phyloP scores from a whole-genome alignment of 108 stramenopile species.

The Fistulifera pelliculosa region DNA sequence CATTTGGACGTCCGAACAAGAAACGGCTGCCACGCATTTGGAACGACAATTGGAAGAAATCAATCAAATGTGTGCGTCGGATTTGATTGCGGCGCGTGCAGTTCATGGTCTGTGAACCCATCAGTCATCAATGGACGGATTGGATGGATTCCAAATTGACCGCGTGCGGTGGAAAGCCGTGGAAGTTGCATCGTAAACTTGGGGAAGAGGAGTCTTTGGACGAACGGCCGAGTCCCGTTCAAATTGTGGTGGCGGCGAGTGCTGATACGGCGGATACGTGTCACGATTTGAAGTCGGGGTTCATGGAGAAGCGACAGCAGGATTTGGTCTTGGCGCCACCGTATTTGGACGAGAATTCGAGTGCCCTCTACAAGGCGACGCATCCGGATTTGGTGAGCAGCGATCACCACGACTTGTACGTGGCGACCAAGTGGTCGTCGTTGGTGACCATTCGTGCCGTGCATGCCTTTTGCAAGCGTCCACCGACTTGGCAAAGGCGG shows the following conservation, averaged over 20 bases:
- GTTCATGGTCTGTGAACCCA: slow-evolving; percentile 79
- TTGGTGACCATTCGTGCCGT: slow-evolving; percentile 59
- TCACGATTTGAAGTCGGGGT: slow-evolving; percentile 79
- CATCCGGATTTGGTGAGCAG: slow-evolving; percentile 77
- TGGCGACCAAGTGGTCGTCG: slow-evolving; percentile 79
- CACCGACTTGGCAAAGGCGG: slow-evolving; percentile 73
- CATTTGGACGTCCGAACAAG: slow-evolving; percentile 80
- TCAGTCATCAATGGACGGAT: slow-evolving; percentile 74
- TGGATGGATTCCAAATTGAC: slow-evolving; percentile 78
- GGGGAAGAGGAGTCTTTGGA: slow-evolving; percentile 37
- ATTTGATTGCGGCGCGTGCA: slow-evolving; percentile 73
- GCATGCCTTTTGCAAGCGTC: slow-evolving; percentile 75
- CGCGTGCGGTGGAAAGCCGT: slow-evolving; percentile 64
- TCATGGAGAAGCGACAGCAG: slow-evolving; percentile 80
- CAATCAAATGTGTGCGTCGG: slow-evolving; percentile 80
- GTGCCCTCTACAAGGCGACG: slow-evolving; percentile 51
- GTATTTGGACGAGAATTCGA: slow-evolving; percentile 36
- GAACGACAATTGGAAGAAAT: slow-evolving; percentile 76
- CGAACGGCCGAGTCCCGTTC: slow-evolving; percentile 76
- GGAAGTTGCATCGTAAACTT: slow-evolving; percentile 27
- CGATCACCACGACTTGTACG: slow-evolving; percentile 77
- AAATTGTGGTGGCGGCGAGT: slow-evolving; percentile 76
- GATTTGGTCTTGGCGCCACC: slow-evolving; percentile 75
- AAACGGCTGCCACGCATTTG: slow-evolving; percentile 74
- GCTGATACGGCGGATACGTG: slow-evolving; percentile 71